Base-by-base conservation (phyloP, 345 rosid genomes). In the Adansonia digitata region DNA sequence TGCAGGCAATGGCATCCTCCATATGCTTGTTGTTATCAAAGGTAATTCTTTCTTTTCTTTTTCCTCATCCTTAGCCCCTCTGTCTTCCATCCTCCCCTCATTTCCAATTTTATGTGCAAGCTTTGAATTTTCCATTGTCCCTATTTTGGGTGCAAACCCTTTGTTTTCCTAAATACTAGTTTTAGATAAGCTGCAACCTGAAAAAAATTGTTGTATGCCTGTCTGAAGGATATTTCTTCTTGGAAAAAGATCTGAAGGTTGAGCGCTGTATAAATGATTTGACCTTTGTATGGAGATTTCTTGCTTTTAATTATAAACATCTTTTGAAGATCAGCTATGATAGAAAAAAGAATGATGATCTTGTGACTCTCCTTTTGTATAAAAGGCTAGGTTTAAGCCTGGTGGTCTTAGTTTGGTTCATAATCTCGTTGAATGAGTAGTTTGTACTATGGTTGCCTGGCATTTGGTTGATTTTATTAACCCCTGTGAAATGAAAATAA, bases 1-100 rank as follows among this genome's bases (percentile, higher is more conserved):
- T 94, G 97, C 99, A 91, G 74, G 91, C 94, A 52, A 91, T 95
- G 96, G 88, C 88, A 48, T 88, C 94, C 74, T 93, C 99, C 45
- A 82, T 95, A 75, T 85, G 90, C 83, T 73, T 83, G 69, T 79
- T 91, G 75, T 76, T 81, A 20, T 78, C 94, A 65, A 89, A 88
- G 97, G 98, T 92, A 42, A 72, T 67, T 11, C 42, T 24, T 72
- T 40, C 48, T 35, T 17, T 57, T 2, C 17, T 18, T 68, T 48
- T 43, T 43, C 22, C 13, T 17, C 71, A 67, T 14, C 37, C 20
- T 53, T n/a, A 49, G 5, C 49, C 69, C 22, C 56, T 8, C 27
- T 17, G 4, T 9, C 10, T 0, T 31, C 55, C 61, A 31, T 59
- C n/a, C 2, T 43, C 26, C 42, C 3, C n/a, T 12, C 24, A 11